Conservation (phyloP, 129 eudicot species). For the Oenanthe sinensis region DNA sequence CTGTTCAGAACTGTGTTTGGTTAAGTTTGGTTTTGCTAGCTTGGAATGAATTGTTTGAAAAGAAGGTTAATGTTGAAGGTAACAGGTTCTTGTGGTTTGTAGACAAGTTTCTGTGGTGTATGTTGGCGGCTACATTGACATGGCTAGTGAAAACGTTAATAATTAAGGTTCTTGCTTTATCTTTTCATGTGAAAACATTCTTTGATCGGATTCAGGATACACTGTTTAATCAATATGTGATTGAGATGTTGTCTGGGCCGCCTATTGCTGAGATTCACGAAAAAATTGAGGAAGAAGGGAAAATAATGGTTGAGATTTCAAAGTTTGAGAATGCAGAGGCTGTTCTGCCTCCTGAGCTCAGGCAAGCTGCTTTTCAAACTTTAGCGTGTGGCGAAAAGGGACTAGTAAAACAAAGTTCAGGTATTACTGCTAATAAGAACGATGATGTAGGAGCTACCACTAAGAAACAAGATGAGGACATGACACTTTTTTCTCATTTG, state of each 20-base stretch:
- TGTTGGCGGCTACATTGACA: neutral
- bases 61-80: neutral
- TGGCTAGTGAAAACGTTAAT: neutral
- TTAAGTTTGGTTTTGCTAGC: neutral
- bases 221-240: neutral
- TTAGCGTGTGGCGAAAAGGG: neutral
- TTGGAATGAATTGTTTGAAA: neutral
- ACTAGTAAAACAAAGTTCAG: neutral
- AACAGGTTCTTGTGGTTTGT: neutral
- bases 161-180: neutral
- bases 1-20: conserved; percentile 1
- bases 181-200: neutral
- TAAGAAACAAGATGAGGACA: neutral
- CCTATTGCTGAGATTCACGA: neutral
- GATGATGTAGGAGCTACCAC: neutral
- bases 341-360: neutral
- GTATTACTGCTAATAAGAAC: neutral
- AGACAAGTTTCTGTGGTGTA: neutral
- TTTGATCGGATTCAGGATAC: neutral
- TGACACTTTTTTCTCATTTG: neutral
- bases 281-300: neutral
- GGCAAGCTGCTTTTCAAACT: neutral
- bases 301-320: neutral
- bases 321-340: neutral
- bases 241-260: neutral